Evolutionary conservation across 2,329 filamentous ascomycete species (phyloP).

Genomic region (Calonectria pteridis): DNA sequence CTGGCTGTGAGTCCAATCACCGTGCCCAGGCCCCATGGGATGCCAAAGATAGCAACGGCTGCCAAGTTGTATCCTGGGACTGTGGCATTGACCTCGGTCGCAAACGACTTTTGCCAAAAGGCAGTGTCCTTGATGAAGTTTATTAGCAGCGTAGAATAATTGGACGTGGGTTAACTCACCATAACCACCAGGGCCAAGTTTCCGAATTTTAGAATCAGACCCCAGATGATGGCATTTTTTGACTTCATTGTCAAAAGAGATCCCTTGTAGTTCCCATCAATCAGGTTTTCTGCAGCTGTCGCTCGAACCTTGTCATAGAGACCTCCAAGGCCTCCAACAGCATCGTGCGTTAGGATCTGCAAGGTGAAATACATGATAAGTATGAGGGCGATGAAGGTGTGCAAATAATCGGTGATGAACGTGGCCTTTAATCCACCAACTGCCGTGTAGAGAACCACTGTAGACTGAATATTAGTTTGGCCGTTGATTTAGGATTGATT

Average conservation of each 20-base stretch:
- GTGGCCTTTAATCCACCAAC: not conserved
- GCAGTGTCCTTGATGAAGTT: not conserved
- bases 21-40: not conserved
- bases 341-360: not conserved
- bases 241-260: not conserved
- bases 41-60: not conserved
- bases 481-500: not conserved
- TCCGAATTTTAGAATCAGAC: not conserved
- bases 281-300: not conserved
- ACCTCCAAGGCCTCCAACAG: not conserved
- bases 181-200: not conserved
- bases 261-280: not conserved
- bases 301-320: not conserved
- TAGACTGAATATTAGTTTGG: not conserved
- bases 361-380: slow-evolving; percentile 1
- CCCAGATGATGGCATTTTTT: not conserved
- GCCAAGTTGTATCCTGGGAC: not conserved
- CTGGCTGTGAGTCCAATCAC: not conserved
- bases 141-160: not conserved
- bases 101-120: slow-evolving; percentile 2
- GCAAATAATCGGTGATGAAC: not conserved
- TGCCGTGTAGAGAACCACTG: not conserved
- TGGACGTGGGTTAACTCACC: not conserved
- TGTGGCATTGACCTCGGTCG: not conserved
- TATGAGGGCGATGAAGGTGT: not conserved